A percentile compares a stretch with the other conserved stretches of the same genome.
phyloP scores from a whole-genome alignment of 169 alveolate species.

The Sarcocystis neurona region DNA sequence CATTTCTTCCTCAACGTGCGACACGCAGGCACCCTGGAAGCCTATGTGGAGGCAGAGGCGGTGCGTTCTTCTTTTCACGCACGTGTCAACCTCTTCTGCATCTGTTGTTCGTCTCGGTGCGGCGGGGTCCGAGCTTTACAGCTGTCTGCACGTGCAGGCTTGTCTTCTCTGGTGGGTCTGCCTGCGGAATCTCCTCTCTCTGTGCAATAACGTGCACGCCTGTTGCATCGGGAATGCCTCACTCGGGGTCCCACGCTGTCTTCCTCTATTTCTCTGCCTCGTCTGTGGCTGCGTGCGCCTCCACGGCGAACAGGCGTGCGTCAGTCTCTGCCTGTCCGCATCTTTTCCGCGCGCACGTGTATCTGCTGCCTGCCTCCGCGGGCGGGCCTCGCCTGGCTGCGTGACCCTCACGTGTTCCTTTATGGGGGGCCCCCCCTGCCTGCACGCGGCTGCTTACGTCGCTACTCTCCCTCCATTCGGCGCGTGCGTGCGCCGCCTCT shows the following conservation, averaged over 20 bases:
- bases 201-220: no score
- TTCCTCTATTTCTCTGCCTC: no score
- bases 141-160: no score
- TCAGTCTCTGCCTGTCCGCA: neutral
- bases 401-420: neutral
- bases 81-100: neutral
- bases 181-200: no score
- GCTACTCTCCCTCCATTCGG: neutral
- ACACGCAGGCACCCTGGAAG: constrained; percentile 13
- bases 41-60: constrained; percentile 26
- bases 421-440: neutral
- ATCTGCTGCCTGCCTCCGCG: neutral
- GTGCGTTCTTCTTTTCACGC: neutral
- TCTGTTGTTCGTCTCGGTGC: neutral
- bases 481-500: neutral
- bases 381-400: neutral
- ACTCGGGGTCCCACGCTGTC: no score
- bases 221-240: no score
- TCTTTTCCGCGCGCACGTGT: neutral
- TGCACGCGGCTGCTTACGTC: neutral
- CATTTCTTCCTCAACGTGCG: constrained; percentile 28
- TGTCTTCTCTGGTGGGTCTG: no score
- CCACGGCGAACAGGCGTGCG: no score
- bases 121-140: no score
- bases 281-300: no score